Conservation (phyloP, 768 basidiomycete genomes). For the Hysterangium stoloniferum region DNA sequence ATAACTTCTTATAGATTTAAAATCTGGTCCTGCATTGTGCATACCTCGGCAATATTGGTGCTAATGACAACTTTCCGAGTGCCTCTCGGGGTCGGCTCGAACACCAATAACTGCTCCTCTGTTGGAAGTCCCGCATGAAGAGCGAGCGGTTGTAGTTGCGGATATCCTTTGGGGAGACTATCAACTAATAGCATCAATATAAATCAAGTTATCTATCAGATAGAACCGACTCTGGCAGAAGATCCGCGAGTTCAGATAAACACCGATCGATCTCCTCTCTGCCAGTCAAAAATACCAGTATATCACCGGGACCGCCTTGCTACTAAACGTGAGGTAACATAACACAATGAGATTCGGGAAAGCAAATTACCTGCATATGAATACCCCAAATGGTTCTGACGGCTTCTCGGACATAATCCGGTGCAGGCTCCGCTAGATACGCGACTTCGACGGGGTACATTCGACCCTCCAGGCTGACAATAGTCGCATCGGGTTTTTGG, state of each 20-base stretch:
- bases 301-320: slow-evolving; percentile 73
- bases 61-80: slow-evolving; percentile 85
- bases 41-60: slow-evolving; percentile 93
- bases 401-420: slow-evolving; percentile 77
- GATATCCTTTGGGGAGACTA: slow-evolving; percentile 40
- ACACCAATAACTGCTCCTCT: slow-evolving; percentile 82
- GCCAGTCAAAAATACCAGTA: slow-evolving; percentile 91
- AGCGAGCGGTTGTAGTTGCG: slow-evolving; percentile 59
- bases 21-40: slow-evolving; percentile 4
- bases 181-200: slow-evolving; percentile 26
- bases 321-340: slow-evolving; percentile 24
- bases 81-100: slow-evolving; percentile 66
- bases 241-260: slow-evolving; percentile 70
- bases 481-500: slow-evolving; percentile 51
- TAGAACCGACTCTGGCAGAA: slow-evolving; percentile 56
- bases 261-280: slow-evolving; percentile 94
- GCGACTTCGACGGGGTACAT: slow-evolving; percentile 94
- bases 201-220: background rate
- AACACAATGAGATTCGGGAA: background rate
- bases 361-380: slow-evolving; percentile 60
- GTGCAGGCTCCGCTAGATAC: slow-evolving; percentile 68
- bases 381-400: slow-evolving; percentile 70
- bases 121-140: slow-evolving; percentile 85
- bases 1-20: background rate
- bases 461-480: slow-evolving; percentile 87